Evolutionary conservation across 768 basidiomycete species (phyloP), one percentile per base, ranked within the genome.

Genomic region (Suillus decipiens): DNA sequence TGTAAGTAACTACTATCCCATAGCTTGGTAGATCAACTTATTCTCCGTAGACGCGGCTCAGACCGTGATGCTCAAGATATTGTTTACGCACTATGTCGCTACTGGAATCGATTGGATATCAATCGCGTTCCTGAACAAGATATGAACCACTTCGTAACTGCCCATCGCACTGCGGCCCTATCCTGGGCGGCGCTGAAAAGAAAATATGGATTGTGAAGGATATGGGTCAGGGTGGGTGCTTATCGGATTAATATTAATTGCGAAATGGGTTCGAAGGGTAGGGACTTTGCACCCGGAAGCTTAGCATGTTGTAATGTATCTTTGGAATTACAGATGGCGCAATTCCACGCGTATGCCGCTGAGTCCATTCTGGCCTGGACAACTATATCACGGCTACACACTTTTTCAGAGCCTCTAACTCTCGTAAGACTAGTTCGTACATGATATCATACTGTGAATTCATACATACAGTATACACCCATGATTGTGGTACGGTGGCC

Each of bases 111-210:
- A 61, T 84, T 94, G 64, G 92, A 94, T 74, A 86, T 93, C 67
- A 94, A 94, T 72, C 89, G 92, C 67, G 88, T 94, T 63, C 87
- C 88, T 33, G 92, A 94, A 74, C 85, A 87, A 63, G 92, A 94
- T 71, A 94, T 94, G 92, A 86, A 86, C 63, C 80, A 83, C 36
- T 94, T 94, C 70, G 87, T 90, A 36, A 71, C 80, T 15, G 80
- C 79, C 42, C 81, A 89, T 69, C 73, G 82, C 50, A 77, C 81
- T n/a, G 89, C 84, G 48, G 86, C 82, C 11, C 82, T 89, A 22
- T 87, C 89, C 7, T 94, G 92, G 92, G 77, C 79, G 55, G 87
- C 91, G 51, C 78, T 94, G 64, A 87, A 85, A 76, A 82, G 84
- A 76, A 92, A 88, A 71, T 92, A 92, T 69, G 84, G 89, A 71